These are phyloP conservation scores for Musa schizocarpa DNA, from an alignment of 176 grass and related monocot genomes.

Conservation along the genomic window DNA sequence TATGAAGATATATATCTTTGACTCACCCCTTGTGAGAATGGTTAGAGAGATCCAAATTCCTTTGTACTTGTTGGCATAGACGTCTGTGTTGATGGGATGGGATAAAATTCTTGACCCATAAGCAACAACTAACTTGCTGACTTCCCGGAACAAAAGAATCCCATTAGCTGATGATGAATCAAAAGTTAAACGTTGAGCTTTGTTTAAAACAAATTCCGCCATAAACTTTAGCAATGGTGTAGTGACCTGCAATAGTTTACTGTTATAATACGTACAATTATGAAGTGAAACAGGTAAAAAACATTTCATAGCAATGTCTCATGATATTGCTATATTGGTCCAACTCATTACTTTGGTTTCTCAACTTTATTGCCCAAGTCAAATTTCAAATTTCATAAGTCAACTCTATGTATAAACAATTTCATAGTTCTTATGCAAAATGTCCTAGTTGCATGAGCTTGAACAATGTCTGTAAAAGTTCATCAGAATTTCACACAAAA, in stretches of 20 bases:
- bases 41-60: slow-evolving; percentile 94
- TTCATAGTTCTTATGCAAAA: no score
- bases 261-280: background rate
- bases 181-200: slow-evolving; percentile 93
- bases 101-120: slow-evolving; percentile 87
- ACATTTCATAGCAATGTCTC: no score
- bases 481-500: no score
- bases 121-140: slow-evolving; percentile 96
- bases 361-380: no score
- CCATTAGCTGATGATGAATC: slow-evolving; percentile 99
- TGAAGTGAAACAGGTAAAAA: background rate
- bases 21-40: slow-evolving; percentile 84
- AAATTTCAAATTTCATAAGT: no score
- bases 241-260: slow-evolving; percentile 56
- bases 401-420: no score
- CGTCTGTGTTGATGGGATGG: slow-evolving; percentile 69
- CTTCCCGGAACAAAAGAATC: slow-evolving; percentile 93
- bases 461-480: no score
- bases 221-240: slow-evolving; percentile 95
- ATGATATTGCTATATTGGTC: no score
- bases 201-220: slow-evolving; percentile 91
- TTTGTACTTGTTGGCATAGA: slow-evolving; percentile 94
- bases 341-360: no score
- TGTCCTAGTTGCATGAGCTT: no score
- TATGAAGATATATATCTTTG: slow-evolving; percentile 16